Evolutionary conservation across 176 grass and related monocot species (phyloP), one percentile per base, ranked within the genome.

Genomic region (Oryza meridionalis): DNA sequence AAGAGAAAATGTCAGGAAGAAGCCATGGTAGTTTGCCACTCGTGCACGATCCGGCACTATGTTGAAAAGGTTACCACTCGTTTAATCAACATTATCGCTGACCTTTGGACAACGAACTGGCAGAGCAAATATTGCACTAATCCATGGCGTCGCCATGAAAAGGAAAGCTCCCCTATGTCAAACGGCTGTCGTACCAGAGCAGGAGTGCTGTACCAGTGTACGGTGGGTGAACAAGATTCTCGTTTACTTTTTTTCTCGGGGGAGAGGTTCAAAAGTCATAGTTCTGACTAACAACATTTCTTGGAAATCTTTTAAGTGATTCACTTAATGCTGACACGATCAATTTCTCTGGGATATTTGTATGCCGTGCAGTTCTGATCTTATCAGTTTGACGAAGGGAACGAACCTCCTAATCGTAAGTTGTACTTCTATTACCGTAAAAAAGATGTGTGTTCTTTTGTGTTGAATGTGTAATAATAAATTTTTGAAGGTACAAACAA

Each of bases 71-170:
- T 16, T 42, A 32, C 35, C 76, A 63, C 46, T 44, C 11, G 42
- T 10, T 82, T 58, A 37, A 77, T 29, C 65, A 80, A 77, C 53
- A 81, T 77, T 65, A 42, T 72, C 44, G 78, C 78, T 86, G 88
- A 86, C 72, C 84, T 55, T 53, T 75, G 11, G 6, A 55, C 5
- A 45, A 43, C 59, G 43, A 74, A 25, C 4, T 55, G 70, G 15
- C 21, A 10, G 22, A 51, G 32, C 58, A 67, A 45, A 44, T 43
- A 11, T 42, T 11, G 14, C 2, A 44, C 55, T 19, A 22, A 5
- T 31, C 2, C 24, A 62, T 79, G 33, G 14, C 78, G 10, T 86
- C 88, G 37, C 6, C 21, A 24, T 12, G 88, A 86, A 77, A 86
- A 43, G 2, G 73, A 77, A 82, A 72, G 58, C 67, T 82, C 53